Base-by-base conservation (phyloP, 345 rosid genomes). In the Boechera stricta region DNA sequence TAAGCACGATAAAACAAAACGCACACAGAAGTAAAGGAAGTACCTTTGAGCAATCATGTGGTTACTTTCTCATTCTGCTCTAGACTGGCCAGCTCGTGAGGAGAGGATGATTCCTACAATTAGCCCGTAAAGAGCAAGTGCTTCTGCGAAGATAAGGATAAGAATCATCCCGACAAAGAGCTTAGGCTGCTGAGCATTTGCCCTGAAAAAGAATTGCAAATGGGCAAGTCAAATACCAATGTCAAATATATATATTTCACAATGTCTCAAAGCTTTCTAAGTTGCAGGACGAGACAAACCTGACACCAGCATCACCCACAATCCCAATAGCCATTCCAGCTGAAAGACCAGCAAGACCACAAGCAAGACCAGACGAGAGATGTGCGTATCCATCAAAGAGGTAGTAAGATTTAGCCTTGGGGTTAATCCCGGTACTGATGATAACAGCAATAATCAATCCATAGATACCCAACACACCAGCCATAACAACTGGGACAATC, bases 361-460 rank as follows among this genome's bases (percentile, higher is more conserved):
- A 80, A 56, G 83, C 80, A 51, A 80, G 80, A 80, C 83, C 83
- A 35, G 83, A 80, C 0, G 83, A 80, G 48, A 80, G 79, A 5
- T 80, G 83, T 0, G 83, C 83, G 24, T 80, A 80, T 44, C 83
- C 83, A 32, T 80, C 83, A 28, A 80, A 80, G 53, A 80, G 83
- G 74, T 80, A 80, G 49, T 80, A 80, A 65, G 83, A 80, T 39
- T 80, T 80, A 18, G 83, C 83, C 73, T 80, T 80, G 15, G 83
- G 83, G 83, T 80, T 80, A 18, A 80, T 80, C 8, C 83, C 83
- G 2, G 83, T 80, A 71, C 83, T 80, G 80, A 80, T 80, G 75
- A 80, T 80, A 59, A 80, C 83, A 33, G 83, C 80, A 71, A 75
- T 75, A 12, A 80, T 80, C 83, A 75, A 71, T 5, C 83, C 83